Evolutionary conservation across 345 rosid species (phyloP).

Genomic region (Pistacia vera): DNA sequence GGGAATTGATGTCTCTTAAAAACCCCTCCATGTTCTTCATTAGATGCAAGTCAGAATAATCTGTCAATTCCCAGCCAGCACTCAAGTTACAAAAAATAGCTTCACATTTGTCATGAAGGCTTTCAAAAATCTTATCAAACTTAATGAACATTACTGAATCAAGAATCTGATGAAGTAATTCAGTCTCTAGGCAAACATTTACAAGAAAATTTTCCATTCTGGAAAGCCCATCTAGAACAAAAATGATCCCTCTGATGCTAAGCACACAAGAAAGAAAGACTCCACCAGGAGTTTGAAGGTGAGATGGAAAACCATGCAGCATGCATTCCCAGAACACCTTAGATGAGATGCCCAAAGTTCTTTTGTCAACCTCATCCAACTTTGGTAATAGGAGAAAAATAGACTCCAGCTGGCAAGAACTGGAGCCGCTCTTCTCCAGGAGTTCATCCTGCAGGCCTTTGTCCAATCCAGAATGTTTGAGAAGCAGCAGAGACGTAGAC

Average conservation of each 20-base stretch:
- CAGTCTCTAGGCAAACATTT: slow-evolving; percentile 44
- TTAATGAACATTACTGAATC: slow-evolving; percentile 67
- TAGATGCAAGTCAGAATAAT: slow-evolving; percentile 65
- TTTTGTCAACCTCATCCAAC: slow-evolving; percentile 59
- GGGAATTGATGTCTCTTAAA: slow-evolving; percentile 55
- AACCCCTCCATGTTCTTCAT: slow-evolving; percentile 82
- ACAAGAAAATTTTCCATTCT: slow-evolving; percentile 45
- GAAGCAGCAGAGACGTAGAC: slow-evolving; percentile 67
- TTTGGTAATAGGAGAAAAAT: slow-evolving; percentile 51
- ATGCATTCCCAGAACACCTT: slow-evolving; percentile 80
- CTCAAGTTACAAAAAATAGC: slow-evolving; percentile 52
- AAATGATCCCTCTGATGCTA: slow-evolving; percentile 66
- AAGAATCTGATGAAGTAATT: slow-evolving; percentile 53
- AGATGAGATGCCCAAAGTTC: slow-evolving; percentile 55
- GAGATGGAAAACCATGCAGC: slow-evolving; percentile 87
- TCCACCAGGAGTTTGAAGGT: slow-evolving; percentile 61
- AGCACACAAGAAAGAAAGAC: slow-evolving; percentile 72
- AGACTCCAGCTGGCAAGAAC: slow-evolving; percentile 56
- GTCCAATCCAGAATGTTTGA: slow-evolving; percentile 73
- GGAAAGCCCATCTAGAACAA: slow-evolving; percentile 58
- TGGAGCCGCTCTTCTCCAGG: slow-evolving; percentile 57
- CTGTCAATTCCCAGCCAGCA: slow-evolving; percentile 50
- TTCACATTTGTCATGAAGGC: slow-evolving; percentile 74
- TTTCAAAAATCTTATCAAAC: slow-evolving; percentile 71
- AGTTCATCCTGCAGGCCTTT: slow-evolving; percentile 63